Evolutionary conservation across 306 rosid genomes (phyloP), one percentile per base, ranked within the genome.

Genomic region (Gillenia trifoliata): DNA sequence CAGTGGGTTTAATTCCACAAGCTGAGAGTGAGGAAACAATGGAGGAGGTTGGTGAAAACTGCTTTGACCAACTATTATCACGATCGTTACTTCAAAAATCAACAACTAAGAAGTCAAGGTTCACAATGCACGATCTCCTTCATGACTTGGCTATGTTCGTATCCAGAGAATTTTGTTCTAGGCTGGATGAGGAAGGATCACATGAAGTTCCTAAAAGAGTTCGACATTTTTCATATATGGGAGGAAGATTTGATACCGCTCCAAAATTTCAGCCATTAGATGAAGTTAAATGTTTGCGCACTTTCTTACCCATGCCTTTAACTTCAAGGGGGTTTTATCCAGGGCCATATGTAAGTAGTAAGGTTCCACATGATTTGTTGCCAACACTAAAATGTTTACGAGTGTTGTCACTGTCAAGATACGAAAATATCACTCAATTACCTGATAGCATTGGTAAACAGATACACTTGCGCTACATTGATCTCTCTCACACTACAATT

Each of bases 81-180:
- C 13, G 50, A 22, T 75, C 80, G 22, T 45, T 80, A 11, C 45
- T 80, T 43, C 80, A 80, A 43, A 57, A 1, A 3, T 52, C 29
- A 47, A 8, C n/a, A 6, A 1, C 0, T 0, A 3, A 4, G 17
- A 5, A 23, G 3, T 12, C 3, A 11, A 6, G 38, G 1, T 61
- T 61, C 12, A 3, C n/a, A 28, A 61, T 29, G 66, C 66, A 61
- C 29, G 66, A 61, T 61, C 38, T 61, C 22, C 6, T 61, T 1
- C 29, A 61, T 17, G 66, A 61, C 38, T 26, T 61, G 22, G 36
- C 22, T 0, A 3, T 29, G 11, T 61, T 3, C 1, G 36, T 61
- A 38, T 28, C 66, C 29, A 17, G 25, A 16, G 22, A 11, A 28
- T 61, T 61, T 29, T 61, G 66, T 61, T 61, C 7, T 1, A 1